Conservation (phyloP, 2,329 filamentous ascomycete genomes). For the Microdochium nivale region DNA sequence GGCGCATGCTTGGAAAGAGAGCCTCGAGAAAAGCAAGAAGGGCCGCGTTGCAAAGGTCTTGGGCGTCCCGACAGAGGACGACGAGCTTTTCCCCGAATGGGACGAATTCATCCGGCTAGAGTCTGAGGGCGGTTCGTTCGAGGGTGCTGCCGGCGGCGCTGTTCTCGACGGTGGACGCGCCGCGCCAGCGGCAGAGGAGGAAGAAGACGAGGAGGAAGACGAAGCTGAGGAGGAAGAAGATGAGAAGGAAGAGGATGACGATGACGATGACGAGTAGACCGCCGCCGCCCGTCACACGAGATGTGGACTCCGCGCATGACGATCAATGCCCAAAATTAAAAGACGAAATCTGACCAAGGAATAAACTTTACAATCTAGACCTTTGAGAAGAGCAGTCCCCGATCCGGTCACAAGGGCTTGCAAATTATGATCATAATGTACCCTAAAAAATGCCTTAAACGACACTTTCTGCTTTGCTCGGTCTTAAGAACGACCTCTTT, state of each 20-base stretch:
- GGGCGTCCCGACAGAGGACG: conserved; percentile 72
- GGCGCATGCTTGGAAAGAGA: conserved; percentile 73
- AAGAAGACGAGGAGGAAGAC: conserved; percentile 12
- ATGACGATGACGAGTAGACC: no score
- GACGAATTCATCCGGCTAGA: conserved; percentile 81
- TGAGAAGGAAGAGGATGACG: conserved; percentile 10
- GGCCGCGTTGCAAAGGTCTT: conserved; percentile 75
- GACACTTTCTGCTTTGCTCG: no score
- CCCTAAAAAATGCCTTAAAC: no score
- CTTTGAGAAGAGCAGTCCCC: no score
- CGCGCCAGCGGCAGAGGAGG: conserved; percentile 10
- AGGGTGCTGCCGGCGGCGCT: conserved; percentile 20
- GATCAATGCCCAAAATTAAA: no score
- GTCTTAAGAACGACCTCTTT: no score
- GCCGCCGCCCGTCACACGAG: no score
- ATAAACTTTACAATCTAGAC: no score
- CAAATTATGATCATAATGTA: no score
- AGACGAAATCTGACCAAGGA: no score
- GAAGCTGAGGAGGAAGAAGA: conserved; percentile 13
- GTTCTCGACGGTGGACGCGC: conserved; percentile 17
- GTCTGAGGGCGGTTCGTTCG: conserved; percentile 50
- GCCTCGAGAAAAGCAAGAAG: conserved; percentile 77
- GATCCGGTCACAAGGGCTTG: no score
- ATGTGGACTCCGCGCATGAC: no score
- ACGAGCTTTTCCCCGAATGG: conserved; percentile 94